Conservation (phyloP, 2,329 filamentous ascomycete genomes). For the Colletotrichum lupini region DNA sequence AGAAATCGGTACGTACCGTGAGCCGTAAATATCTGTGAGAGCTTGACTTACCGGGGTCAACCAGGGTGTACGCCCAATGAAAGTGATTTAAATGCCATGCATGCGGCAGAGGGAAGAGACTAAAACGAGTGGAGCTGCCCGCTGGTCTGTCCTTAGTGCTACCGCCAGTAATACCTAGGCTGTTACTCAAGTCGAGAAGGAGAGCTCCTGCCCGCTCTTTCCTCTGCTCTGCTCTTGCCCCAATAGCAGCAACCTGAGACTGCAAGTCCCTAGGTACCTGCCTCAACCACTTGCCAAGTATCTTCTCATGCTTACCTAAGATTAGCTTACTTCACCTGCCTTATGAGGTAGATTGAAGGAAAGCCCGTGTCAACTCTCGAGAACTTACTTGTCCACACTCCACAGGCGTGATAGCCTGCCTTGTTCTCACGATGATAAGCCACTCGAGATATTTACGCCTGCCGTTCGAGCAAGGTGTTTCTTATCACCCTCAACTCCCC, state of each 20-base stretch:
- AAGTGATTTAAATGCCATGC: constrained; percentile 13
- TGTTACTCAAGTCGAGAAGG: not conserved
- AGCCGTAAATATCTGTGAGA: constrained; percentile 6
- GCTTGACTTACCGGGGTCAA: not conserved
- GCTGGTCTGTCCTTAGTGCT: no score
- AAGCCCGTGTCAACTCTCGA: not conserved
- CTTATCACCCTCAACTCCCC: no score
- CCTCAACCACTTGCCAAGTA: not conserved
- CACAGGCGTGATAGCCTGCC: not conserved
- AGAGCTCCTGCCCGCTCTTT: not conserved
- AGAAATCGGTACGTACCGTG: constrained; percentile 4
- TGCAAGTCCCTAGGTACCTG: not conserved
- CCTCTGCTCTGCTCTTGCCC: not conserved
- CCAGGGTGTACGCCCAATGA: not conserved
- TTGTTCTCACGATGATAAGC: not conserved
- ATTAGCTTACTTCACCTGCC: not conserved
- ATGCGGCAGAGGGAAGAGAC: constrained; percentile 24
- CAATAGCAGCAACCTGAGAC: not conserved
- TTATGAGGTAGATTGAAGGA: not conserved
- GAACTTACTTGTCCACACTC: no score
- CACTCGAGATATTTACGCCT: not conserved
- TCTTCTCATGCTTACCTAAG: no score
- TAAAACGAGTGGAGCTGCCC: constrained; percentile 23
- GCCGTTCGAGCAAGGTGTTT: not conserved
- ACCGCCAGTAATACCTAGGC: no score